These are phyloP conservation scores for Neurospora hispaniola DNA, from an alignment of 495 filamentous ascomycete genomes.

Conservation along the genomic window DNA sequence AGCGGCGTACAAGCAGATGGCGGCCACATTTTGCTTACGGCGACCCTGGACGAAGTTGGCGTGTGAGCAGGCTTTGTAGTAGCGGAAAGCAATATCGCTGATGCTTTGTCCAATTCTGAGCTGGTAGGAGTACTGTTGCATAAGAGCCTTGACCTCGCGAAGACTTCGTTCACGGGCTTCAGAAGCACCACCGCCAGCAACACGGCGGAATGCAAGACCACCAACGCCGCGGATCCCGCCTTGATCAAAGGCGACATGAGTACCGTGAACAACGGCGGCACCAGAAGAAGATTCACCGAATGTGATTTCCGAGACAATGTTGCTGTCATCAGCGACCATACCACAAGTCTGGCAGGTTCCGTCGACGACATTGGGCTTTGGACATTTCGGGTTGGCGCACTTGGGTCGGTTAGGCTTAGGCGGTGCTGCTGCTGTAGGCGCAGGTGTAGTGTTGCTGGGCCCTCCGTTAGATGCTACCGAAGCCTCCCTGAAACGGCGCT, in stretches of 20 bases:
- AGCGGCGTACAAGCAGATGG: constrained; percentile 77
- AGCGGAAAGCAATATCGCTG: constrained; percentile 50
- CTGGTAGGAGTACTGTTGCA: constrained; percentile 35
- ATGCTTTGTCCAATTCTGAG: constrained; percentile 48
- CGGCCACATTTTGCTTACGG: constrained; percentile 69
- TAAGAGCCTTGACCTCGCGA: constrained; percentile 41
- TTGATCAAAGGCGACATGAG: constrained; percentile 73
- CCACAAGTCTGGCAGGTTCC: constrained; percentile 75
- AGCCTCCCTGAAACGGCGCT: constrained; percentile 15
- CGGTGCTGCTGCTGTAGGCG: neutral
- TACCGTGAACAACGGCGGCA: constrained; percentile 85
- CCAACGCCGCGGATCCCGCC: constrained; percentile 35
- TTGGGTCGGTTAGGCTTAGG: neutral
- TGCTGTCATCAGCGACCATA: constrained; percentile 64
- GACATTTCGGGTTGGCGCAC: constrained; percentile 26
- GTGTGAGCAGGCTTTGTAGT: constrained; percentile 68
- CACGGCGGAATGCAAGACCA: constrained; percentile 28
- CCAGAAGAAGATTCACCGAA: constrained; percentile 79
- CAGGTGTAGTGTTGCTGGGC: neutral
- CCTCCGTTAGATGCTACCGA: constrained; percentile 6
- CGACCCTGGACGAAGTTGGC: constrained; percentile 85
- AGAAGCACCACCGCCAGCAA: constrained; percentile 27
- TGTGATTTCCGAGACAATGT: constrained; percentile 82
- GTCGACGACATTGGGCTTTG: constrained; percentile 32
- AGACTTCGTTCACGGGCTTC: constrained; percentile 60